A percentile compares a stretch with the other conserved stretches of the same genome.
Evolutionary conservation across 1,284 basidiomycete genomes (phyloP).

Genomic region (Dichomitus squalens): DNA sequence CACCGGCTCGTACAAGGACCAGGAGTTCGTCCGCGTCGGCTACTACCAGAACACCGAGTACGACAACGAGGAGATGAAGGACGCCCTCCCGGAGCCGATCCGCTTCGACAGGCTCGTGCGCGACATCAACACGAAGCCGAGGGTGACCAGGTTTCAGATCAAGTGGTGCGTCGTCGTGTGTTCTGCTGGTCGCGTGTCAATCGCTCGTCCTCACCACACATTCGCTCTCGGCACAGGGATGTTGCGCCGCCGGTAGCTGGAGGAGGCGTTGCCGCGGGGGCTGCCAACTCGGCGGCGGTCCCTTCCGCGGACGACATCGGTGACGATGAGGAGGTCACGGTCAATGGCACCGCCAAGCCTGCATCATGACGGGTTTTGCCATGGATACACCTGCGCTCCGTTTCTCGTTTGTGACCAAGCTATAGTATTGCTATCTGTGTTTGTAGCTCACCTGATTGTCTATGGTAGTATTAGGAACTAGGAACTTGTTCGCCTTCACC

Average conservation of each 20-base stretch:
- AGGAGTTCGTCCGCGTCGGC: constrained; percentile 98
- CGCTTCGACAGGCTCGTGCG: constrained; percentile 81
- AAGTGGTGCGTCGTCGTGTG: constrained; percentile 62
- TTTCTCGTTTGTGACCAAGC: constrained; percentile 11
- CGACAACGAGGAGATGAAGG: constrained; percentile 89
- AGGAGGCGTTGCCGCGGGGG: constrained; percentile 53
- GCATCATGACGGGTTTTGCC: constrained; percentile 17
- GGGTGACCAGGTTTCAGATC: constrained; percentile 91
- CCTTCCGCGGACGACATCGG: constrained; percentile 77
- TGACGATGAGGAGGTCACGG: constrained; percentile 29
- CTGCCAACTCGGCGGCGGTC: constrained; percentile 77
- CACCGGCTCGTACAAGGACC: constrained; percentile 89
- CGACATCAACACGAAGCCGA: constrained; percentile 90
- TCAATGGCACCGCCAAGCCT: constrained; percentile 16
- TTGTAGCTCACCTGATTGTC: constrained; percentile 22
- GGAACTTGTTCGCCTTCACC: no score
- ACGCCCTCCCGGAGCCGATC: constrained; percentile 69
- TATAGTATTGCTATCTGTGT: constrained; percentile 17
- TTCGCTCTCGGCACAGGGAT: constrained; percentile 52
- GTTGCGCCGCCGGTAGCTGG: constrained; percentile 57
- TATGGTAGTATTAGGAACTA: constrained; percentile 12
- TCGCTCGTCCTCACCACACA: neutral
- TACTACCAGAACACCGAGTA: constrained; percentile 99
- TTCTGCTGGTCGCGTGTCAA: neutral
- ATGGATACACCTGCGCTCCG: no score